These are phyloP conservation scores for Casaregolazyma lundiana DNA, from an alignment of 1,139 yeast genomes.

Conservation along the genomic window DNA sequence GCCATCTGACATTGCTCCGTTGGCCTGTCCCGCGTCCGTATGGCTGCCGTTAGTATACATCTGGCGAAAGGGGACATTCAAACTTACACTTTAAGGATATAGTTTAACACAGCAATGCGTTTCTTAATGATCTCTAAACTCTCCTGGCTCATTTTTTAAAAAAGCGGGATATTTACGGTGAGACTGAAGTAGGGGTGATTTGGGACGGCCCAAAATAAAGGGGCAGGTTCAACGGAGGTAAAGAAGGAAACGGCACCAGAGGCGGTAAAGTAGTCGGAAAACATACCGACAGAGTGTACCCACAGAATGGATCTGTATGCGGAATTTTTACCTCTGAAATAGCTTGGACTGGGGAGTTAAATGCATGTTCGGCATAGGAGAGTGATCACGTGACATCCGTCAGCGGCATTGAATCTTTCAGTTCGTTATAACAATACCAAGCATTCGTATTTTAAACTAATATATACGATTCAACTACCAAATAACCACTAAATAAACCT, in stretches of 20 bases:
- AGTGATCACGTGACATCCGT: no score
- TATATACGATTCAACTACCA: no score
- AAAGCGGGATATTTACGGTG: not conserved
- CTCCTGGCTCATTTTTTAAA: not conserved
- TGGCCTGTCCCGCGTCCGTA: not conserved
- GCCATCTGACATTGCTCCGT: not conserved
- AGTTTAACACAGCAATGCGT: constrained; percentile 25
- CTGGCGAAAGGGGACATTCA: not conserved
- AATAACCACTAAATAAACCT: no score
- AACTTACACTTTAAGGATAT: constrained; percentile 26
- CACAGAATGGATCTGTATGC: no score
- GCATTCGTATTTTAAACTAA: no score
- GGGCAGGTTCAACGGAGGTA: not conserved
- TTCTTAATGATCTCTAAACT: constrained; percentile 18
- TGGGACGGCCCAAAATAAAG: not conserved
- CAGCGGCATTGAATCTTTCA: no score
- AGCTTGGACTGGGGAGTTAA: no score
- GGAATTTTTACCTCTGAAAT: not conserved
- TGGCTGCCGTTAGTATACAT: not conserved
- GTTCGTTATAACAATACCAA: no score
- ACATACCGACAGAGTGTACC: no score
- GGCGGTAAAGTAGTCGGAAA: no score
- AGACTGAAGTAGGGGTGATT: not conserved
- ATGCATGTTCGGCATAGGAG: no score
- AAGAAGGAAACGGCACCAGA: not conserved